Base-by-base conservation (phyloP, 495 filamentous ascomycete species). In the Cercophora samala region DNA sequence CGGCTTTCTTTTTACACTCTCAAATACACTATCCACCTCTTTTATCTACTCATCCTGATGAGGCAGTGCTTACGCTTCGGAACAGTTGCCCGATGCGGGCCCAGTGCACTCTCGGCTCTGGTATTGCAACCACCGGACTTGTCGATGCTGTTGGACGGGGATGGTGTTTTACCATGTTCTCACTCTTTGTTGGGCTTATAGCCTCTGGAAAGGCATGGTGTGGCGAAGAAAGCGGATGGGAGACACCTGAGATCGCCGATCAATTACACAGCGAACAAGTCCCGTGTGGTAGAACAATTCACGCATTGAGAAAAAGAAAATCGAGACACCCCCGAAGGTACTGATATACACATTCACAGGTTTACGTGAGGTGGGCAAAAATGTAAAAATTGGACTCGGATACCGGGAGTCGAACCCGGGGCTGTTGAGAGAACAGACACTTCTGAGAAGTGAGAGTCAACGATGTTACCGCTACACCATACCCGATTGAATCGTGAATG, bases 391-490 rank as follows among this genome's bases (percentile, higher is more conserved):
- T 6, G 26, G 58, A 60, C 58, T 60, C 58, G 58, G 58, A 60
- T 60, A 60, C 58, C 58, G 58, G 58, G 58, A 60, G 58, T 60
- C 58, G 58, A 60, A 60, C 58, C 58, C 58, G 58, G 58, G 58
- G 58, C 58, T 60, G 58, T 60, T 60, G 58, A 60, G 58, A 60
- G 58, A 60, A 32, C 58, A 60, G 23, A 60, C 58, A 60, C 58
- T 60, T 60, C 58, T 60, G 58, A 25, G 58, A 60, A 60, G 58
- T 60, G 58, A 60, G 58, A 60, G 58, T 60, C 58, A 60, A 60
- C 58, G 58, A 60, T 60, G 58, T 60, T 60, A 60, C 58, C 58
- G 58, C 58, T 60, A 60, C 58, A 60, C 58, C 58, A 60, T 60
- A 60, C 58, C 58, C 58, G 58, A 60, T 60, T 60, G n/a, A 60